These are phyloP conservation scores for Nadsonia fulvescens DNA, from an alignment of 805 yeast genomes.

Conservation along the genomic window DNA sequence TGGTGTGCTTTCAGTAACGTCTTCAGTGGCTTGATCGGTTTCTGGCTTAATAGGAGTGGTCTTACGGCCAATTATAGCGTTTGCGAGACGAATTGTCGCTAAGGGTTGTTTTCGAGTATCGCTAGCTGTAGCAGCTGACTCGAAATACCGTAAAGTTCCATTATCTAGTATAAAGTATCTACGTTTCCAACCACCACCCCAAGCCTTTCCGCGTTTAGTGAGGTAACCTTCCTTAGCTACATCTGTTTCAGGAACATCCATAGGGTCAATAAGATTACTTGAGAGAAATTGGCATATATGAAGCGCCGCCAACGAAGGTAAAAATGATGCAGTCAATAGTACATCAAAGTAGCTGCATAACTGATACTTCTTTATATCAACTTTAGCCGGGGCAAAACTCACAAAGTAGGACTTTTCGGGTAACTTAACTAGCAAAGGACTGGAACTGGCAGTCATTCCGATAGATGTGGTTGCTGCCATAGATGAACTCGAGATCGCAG, in stretches of 20 bases:
- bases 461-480: too few species aligned
- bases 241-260: constrained; percentile 24
- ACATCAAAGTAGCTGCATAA: constrained; percentile 43
- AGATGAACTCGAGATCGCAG: too few species aligned
- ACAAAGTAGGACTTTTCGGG: constrained; percentile 48
- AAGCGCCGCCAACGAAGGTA: constrained; percentile 33
- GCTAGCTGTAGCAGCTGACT: too few species aligned
- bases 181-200: constrained; percentile 54
- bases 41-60: too few species aligned
- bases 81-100: constrained; percentile 32
- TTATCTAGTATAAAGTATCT: constrained; percentile 53
- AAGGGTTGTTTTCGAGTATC: too few species aligned
- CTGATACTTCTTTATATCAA: constrained; percentile 38
- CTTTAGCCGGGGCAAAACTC: constrained; percentile 42
- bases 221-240: constrained; percentile 37
- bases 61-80: constrained; percentile 32
- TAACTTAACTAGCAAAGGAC: constrained; percentile 34
- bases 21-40: constrained; percentile 23
- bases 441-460: too few species aligned
- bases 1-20: too few species aligned
- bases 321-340: constrained; percentile 36
- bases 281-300: constrained; percentile 49
- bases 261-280: constrained; percentile 42
- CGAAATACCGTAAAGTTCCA: constrained; percentile 36
- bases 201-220: constrained; percentile 44